Evolutionary conservation across 2,329 filamentous ascomycete genomes (phyloP).

Genomic region (Chaetoscypha palmicola): DNA sequence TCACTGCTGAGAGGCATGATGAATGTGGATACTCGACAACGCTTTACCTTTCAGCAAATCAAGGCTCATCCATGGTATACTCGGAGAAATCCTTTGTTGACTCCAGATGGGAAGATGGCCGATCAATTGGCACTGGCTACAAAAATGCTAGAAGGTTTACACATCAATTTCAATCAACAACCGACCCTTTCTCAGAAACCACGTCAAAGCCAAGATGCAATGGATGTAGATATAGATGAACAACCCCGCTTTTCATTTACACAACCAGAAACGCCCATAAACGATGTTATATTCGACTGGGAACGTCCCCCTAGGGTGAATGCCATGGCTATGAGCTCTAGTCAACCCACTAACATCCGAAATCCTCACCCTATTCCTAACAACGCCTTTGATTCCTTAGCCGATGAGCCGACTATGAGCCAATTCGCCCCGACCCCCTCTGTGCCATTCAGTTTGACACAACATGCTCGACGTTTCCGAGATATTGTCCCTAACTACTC

Average conservation of each 20-base stretch:
- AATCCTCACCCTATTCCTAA: constrained; percentile 25
- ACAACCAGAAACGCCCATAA: constrained; percentile 71
- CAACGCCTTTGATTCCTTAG: constrained; percentile 55
- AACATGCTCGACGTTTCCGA: constrained; percentile 78
- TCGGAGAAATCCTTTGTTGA: constrained; percentile 69
- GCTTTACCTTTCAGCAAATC: constrained; percentile 82
- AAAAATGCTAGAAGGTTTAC: constrained; percentile 84
- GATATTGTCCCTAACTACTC: constrained; percentile 87
- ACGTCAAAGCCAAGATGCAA: constrained; percentile 41
- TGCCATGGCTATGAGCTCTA: constrained; percentile 27
- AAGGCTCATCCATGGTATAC: constrained; percentile 95
- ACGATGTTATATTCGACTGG: constrained; percentile 79
- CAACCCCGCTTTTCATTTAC: constrained; percentile 62
- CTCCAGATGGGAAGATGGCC: constrained; percentile 62
- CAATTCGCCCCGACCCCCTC: constrained; percentile 78
- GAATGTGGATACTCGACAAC: constrained; percentile 63
- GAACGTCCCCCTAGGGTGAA: constrained; percentile 53
- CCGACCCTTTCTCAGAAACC: constrained; percentile 38
- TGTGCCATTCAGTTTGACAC: constrained; percentile 77
- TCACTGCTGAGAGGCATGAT: constrained; percentile 92
- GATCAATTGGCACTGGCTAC: constrained; percentile 86
- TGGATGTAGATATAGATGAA: constrained; percentile 59
- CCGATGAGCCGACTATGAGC: constrained; percentile 76
- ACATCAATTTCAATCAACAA: constrained; percentile 74
- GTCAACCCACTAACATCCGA: constrained; percentile 38